Conservation (phyloP, 768 basidiomycete genomes). For the Boletus rubescentipes region DNA sequence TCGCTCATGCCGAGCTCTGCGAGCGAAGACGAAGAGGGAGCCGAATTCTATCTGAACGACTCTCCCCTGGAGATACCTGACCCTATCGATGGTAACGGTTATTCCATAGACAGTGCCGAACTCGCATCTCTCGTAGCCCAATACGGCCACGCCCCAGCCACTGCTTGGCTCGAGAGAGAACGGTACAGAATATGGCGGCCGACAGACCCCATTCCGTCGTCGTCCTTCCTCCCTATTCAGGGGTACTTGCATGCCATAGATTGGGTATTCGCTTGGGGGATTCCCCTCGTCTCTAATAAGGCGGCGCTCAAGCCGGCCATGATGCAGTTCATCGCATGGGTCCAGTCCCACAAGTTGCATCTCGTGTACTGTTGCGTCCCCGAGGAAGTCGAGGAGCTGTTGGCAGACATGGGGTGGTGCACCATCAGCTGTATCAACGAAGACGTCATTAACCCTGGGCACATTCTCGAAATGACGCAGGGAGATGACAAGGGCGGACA, state of each 20-base stretch:
- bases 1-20: not conserved
- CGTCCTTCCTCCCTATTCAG: slow-evolving; percentile 49
- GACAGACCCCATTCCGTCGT: slow-evolving; percentile 23
- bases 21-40: slow-evolving; percentile 1
- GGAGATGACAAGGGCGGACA: slow-evolving; percentile 37
- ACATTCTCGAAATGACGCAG: slow-evolving; percentile 40
- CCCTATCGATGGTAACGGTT: slow-evolving; percentile 2
- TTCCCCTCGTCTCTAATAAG: slow-evolving; percentile 51
- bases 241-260: slow-evolving; percentile 55
- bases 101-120: slow-evolving; percentile 13
- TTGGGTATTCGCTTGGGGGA: slow-evolving; percentile 63
- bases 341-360: slow-evolving; percentile 43
- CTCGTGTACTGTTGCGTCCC: slow-evolving; percentile 64
- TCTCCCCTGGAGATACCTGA: slow-evolving; percentile 7
- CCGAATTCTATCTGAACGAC: not conserved
- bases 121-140: slow-evolving; percentile 57
- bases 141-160: slow-evolving; percentile 67
- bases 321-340: slow-evolving; percentile 46
- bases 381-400: slow-evolving; percentile 47
- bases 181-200: slow-evolving; percentile 51
- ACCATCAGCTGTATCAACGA: slow-evolving; percentile 64
- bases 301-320: slow-evolving; percentile 34
- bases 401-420: slow-evolving; percentile 56
- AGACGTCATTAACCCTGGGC: slow-evolving; percentile 52
- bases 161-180: slow-evolving; percentile 68